Conservation (phyloP, 2,329 filamentous ascomycete species). For the Endoconidiophora polonica region DNA sequence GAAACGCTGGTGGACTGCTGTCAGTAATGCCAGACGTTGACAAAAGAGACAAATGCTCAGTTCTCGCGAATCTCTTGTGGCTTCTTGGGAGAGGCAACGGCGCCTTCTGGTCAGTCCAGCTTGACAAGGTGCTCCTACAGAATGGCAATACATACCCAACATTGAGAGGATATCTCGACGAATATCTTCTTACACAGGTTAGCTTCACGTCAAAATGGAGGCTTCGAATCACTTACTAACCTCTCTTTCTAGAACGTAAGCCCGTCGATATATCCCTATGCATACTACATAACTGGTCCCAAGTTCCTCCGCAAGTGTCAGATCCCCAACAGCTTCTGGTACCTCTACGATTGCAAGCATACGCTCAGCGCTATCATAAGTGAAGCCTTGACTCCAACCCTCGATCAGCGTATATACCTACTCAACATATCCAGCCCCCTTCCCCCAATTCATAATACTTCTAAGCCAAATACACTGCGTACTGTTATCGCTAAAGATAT, state of each 20-base stretch:
- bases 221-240: neutral
- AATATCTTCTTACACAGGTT: conserved; percentile 41
- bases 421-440: conserved; percentile 20
- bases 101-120: conserved; percentile 42
- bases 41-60: neutral
- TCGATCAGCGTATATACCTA: conserved; percentile 51
- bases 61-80: neutral
- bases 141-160: conserved; percentile 28
- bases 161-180: conserved; percentile 39
- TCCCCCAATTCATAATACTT: conserved; percentile 19
- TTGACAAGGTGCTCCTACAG: conserved; percentile 42
- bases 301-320: conserved; percentile 54
- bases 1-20: conserved; percentile 37
- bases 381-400: conserved; percentile 65
- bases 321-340: conserved; percentile 68
- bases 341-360: conserved; percentile 46
- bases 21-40: conserved; percentile 24
- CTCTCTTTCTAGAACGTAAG: conserved; percentile 33
- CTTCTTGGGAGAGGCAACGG: conserved; percentile 4
- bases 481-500: conserved; percentile 41
- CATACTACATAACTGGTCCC: conserved; percentile 55
- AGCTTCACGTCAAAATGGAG: conserved; percentile 12
- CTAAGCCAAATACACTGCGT: conserved; percentile 21
- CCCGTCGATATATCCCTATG: conserved; percentile 43
- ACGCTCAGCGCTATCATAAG: conserved; percentile 47